A percentile compares a stretch with the other conserved stretches of the same genome.
phyloP scores from a whole-genome alignment of 805 yeast genomes.

The Saccharomycopsis javanensis region DNA sequence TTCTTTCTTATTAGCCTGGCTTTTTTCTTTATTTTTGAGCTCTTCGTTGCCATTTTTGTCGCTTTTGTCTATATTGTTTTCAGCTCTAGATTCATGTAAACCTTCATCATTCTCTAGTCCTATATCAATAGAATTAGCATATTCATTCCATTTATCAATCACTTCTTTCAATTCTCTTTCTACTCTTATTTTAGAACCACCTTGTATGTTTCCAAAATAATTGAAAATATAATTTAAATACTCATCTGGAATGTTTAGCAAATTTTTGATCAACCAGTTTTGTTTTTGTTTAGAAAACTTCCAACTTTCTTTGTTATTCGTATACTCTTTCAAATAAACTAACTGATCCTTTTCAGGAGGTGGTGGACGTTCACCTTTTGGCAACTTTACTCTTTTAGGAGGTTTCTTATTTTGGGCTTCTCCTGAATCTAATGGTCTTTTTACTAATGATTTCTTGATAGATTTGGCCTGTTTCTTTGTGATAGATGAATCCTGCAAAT shows the following conservation, averaged over 20 bases:
- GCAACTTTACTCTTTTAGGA: slow-evolving; percentile 60
- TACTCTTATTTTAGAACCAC: slow-evolving; percentile 56
- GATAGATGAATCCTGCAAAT: slow-evolving; percentile 34
- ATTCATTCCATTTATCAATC: slow-evolving; percentile 47
- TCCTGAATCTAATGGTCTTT: slow-evolving; percentile 8
- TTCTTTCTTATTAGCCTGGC: slow-evolving; percentile 15
- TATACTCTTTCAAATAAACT: slow-evolving; percentile 49
- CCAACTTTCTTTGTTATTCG: slow-evolving; percentile 53
- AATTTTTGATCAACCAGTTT: slow-evolving; percentile 69
- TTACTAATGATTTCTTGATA: slow-evolving; percentile 17
- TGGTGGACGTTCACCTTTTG: slow-evolving; percentile 50
- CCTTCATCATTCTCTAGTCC: slow-evolving; percentile 18
- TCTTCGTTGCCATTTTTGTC: slow-evolving; percentile 17
- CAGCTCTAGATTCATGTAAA: slow-evolving; percentile 20
- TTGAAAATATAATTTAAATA: slow-evolving; percentile 41
- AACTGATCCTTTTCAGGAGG: slow-evolving; percentile 73
- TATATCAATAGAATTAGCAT: slow-evolving; percentile 13
- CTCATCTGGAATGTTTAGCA: slow-evolving; percentile 39
- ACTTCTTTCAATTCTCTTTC: slow-evolving; percentile 38
- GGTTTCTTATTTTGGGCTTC: slow-evolving; percentile 36
- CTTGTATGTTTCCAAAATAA: slow-evolving; percentile 57
- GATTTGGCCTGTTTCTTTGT: slow-evolving; percentile 36
- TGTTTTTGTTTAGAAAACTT: slow-evolving; percentile 82
- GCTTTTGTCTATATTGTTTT: slow-evolving; percentile 18
- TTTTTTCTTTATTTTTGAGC: slow-evolving; percentile 14